These are phyloP conservation scores for Intubia oerlemansii DNA, from an alignment of 2,329 filamentous ascomycete genomes.

Conservation along the genomic window DNA sequence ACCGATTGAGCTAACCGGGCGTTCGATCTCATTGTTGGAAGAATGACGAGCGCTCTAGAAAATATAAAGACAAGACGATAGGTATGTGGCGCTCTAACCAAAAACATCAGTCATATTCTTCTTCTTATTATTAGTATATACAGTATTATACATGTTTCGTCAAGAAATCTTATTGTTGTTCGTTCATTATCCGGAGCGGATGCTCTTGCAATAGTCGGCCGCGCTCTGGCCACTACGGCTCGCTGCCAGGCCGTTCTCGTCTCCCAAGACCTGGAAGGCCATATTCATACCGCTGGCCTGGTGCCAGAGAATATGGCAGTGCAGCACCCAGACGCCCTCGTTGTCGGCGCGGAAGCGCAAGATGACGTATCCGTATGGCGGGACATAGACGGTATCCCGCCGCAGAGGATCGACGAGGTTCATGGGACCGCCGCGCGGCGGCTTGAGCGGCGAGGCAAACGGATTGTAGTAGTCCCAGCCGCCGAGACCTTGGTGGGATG, in stretches of 20 bases:
- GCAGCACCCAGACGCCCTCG: constrained; percentile 9
- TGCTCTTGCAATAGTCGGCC: constrained; percentile 3
- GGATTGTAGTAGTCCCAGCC: constrained; percentile 12
- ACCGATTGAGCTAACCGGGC: constrained; percentile 47
- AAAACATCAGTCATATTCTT: too few species aligned
- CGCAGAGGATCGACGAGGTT: constrained; percentile 7
- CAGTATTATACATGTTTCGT: background rate
- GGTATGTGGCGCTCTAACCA: too few species aligned
- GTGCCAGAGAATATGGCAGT: constrained; percentile 11
- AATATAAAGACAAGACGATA: too few species aligned
- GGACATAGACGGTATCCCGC: constrained; percentile 11
- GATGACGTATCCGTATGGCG: constrained; percentile 8
- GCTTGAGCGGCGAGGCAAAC: constrained; percentile 5
- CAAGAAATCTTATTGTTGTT: background rate
- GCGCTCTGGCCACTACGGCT: constrained; percentile 3
- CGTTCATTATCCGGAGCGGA: background rate
- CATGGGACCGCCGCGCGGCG: constrained; percentile 7
- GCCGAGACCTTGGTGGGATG: constrained; percentile 7
- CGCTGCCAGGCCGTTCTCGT: constrained; percentile 5
- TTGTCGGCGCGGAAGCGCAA: constrained; percentile 9
- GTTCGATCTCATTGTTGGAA: constrained; percentile 4
- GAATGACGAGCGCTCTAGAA: too few species aligned
- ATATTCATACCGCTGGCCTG: constrained; percentile 10
- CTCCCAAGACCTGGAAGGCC: constrained; percentile 9
- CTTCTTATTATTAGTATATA: background rate